Base-by-base conservation (phyloP, 2,329 filamentous ascomycete genomes). In the Sporothrix euskadiensis region DNA sequence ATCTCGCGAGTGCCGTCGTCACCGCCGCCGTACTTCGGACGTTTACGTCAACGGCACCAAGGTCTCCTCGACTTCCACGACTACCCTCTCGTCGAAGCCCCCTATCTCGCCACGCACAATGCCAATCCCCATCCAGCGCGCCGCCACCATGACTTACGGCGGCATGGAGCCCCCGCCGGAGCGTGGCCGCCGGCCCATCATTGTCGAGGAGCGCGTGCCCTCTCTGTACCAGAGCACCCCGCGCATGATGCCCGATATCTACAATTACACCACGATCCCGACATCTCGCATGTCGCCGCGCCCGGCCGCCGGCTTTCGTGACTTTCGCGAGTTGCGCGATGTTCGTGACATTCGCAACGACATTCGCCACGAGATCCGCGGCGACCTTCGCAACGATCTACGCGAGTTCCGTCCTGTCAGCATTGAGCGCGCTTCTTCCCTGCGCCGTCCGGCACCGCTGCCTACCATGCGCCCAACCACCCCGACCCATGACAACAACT, bases 41-140 rank as follows among this genome's bases (percentile, higher is more conserved):
- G 71, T 78, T 69, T 79, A 79, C 75, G 71, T 78, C 73, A 77
- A 77, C 73, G 78, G 77, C 69, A 68, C 69, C 49, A 75, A 73
- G 69, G 56, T 78, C 52, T 68, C 61, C 47, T 68, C 61, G 56
- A 35, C 66, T 73, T n/a, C 66, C 65, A 54, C 74, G 49, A 41
- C 47, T 65, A 71, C 52, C 69, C 75, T 71, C 54, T 69, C 52
- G 63, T 71, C 63, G 73, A 76, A 68, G 75, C 61, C 47, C 30
- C 61, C 65, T 71, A 47, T 75, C 71, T 14, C 73, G 68, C 22
- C 75, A 69, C 69, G 69, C 66, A 26, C 75, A 71, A 74, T 72
- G 54, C 77, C 77, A 30, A 77, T 77, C 71, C 76, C 76, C n/a
- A 76, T 78, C 70, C 76, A 78, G 73, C 78, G 78, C 57, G 75